These are phyloP conservation scores for Pleurotus sapidus DNA, from an alignment of 768 basidiomycete species.

Conservation along the genomic window DNA sequence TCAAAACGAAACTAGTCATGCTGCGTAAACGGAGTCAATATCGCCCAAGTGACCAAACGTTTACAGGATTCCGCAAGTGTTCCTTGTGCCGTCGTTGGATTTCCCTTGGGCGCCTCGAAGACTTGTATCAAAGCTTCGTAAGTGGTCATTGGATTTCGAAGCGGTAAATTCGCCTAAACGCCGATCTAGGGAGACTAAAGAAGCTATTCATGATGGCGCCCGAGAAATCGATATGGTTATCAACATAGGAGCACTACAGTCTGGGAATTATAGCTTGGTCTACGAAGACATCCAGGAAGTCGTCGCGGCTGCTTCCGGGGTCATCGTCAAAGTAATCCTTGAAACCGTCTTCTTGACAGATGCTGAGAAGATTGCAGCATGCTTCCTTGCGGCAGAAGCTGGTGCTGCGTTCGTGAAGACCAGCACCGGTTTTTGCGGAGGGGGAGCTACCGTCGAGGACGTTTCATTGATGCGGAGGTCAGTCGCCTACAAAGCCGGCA, in stretches of 20 bases:
- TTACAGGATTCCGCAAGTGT: conserved; percentile 34
- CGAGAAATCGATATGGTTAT: conserved; percentile 52
- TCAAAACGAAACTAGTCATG: conserved; percentile 34
- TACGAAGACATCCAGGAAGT: conserved; percentile 38
- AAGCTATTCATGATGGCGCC: conserved; percentile 45
- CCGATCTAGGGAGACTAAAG: conserved; percentile 36
- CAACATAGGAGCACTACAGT: conserved; percentile 44
- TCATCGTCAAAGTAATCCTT: conserved; percentile 49
- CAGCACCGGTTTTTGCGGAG: conserved; percentile 47
- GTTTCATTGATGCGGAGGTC: conserved; percentile 40
- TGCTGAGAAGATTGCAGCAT: conserved; percentile 43
- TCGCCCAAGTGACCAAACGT: conserved; percentile 36
- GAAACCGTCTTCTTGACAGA: conserved; percentile 46
- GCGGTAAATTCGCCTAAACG: neutral
- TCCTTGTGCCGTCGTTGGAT: conserved; percentile 47
- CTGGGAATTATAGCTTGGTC: conserved; percentile 31
- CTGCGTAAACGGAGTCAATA: conserved; percentile 47
- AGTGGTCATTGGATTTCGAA: conserved; percentile 11
- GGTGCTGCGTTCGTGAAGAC: conserved; percentile 55
- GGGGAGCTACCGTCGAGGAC: conserved; percentile 43
- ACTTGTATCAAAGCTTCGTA: conserved; percentile 43
- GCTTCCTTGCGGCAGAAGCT: conserved; percentile 44
- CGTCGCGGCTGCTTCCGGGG: conserved; percentile 26
- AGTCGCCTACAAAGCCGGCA: conserved; percentile 31
- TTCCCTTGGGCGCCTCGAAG: conserved; percentile 47